Percentiles rank a stretch among this genome's conserved stretches.
These are phyloP conservation scores for Pythium vanterpoolii DNA, from an alignment of 352 stramenopile genomes.

Conservation along the genomic window DNA sequence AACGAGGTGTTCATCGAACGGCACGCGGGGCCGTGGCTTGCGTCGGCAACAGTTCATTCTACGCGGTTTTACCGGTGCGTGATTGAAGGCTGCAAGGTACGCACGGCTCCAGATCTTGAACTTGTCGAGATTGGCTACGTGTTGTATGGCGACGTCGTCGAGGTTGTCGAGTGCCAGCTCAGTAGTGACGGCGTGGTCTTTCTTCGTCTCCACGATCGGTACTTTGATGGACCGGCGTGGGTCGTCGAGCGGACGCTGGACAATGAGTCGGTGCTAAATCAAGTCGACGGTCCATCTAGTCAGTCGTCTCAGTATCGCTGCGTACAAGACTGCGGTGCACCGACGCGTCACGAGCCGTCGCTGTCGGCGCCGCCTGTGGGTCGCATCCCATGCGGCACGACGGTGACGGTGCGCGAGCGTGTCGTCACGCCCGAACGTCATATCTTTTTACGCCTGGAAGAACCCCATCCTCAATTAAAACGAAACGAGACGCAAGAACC, in stretches of 20 bases:
- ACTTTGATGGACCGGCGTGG: conserved; percentile 70
- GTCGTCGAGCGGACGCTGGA: conserved; percentile 73
- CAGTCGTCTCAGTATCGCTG: conserved; percentile 46
- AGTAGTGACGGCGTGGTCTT: conserved; percentile 56
- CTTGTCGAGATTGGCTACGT: conserved; percentile 71
- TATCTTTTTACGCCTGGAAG: conserved; percentile 46
- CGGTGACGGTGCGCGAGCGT: conserved; percentile 52
- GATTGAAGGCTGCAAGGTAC: conserved; percentile 75
- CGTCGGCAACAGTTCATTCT: background rate
- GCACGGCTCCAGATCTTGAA: conserved; percentile 39
- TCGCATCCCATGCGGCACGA: conserved; percentile 49
- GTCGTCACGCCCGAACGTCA: conserved; percentile 60
- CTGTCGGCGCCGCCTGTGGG: conserved; percentile 54
- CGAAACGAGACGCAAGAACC: background rate
- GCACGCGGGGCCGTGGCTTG: conserved; percentile 42
- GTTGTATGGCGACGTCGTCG: conserved; percentile 70
- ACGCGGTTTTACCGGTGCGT: conserved; percentile 58
- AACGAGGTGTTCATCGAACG: conserved; percentile 71
- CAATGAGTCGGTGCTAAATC: conserved; percentile 73
- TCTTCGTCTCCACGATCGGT: conserved; percentile 49
- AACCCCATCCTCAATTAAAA: background rate
- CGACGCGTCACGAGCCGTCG: conserved; percentile 51
- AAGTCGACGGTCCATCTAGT: conserved; percentile 43
- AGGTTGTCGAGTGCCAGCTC: conserved; percentile 54
- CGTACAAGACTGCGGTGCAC: conserved; percentile 65